Evolutionary conservation across 2,329 filamentous ascomycete genomes (phyloP), one percentile per base, ranked within the genome.

Genomic region (Cladosporium sphaerospermum): DNA sequence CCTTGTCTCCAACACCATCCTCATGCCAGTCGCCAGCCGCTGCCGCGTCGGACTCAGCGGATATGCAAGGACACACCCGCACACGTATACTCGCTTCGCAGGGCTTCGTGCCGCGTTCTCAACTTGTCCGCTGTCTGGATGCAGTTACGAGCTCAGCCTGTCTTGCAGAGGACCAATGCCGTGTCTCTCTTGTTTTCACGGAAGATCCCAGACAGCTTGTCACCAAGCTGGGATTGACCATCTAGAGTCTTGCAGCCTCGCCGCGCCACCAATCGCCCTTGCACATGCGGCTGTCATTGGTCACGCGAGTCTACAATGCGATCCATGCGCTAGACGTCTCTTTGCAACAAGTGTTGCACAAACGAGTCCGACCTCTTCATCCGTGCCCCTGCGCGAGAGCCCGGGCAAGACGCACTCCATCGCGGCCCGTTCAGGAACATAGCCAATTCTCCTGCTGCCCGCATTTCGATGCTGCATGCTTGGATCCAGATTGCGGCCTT

Each of bases 371-470:
- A 2, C 36, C n/a, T 39, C 23, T 28, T 7, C 23, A n/a, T 9
- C 36, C n/a, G 36, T 39, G 36, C 36, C 36, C 23, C 23, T 28
- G 36, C 16, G 36, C 36, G 36, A 39, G 36, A 14, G 36, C 36
- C 16, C 28, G 33, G 10, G 46, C 39, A 51, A 28, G 47, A 43
- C 36, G 47, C 47, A 51, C 47, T 51, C 47, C 39, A 51, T 40
- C 36, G 32, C 53, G 52, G 47, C 43, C 54, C 55, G 52, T 49
- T 43, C 47, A 54, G 45, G 51, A 58, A 55, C 56, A 45, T 50
- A 43, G 40, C 56, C 58, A 58, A 32, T 54, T 41, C 54, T 18
- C 37, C 37, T 45, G 41, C 51, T 56, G 56, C 55, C 55, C 52
- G 55, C 59, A 13, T 51, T 19, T 40, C 23, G 43, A 37, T 31